phyloP scores from a whole-genome alignment of 108 stramenopile species.

The Schizochytrium sp. region DNA sequence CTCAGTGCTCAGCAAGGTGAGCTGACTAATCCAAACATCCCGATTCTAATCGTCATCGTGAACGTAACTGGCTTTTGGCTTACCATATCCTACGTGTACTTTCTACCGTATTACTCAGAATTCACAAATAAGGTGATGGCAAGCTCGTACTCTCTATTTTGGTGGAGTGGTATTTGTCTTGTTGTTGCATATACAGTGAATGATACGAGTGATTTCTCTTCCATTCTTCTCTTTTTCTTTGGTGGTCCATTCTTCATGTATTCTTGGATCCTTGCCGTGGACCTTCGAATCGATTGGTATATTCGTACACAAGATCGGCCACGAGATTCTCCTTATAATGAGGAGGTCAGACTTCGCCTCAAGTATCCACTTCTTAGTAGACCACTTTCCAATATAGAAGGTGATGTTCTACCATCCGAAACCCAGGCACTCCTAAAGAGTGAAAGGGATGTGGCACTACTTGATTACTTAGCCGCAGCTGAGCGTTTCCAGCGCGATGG shows the following conservation, averaged over 20 bases:
- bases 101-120: conserved; percentile 31
- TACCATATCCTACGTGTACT: conserved; percentile 32
- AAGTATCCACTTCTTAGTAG: conserved; percentile 8
- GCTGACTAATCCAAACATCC: neutral
- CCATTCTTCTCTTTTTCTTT: conserved; percentile 17
- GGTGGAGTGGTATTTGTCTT: conserved; percentile 43
- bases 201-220: conserved; percentile 8
- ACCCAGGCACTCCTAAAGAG: neutral
- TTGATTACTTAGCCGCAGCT: neutral
- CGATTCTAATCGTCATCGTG: neutral
- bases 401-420: neutral
- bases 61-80: conserved; percentile 45
- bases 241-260: conserved; percentile 36
- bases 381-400: neutral
- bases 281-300: conserved; percentile 36
- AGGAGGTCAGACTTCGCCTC: conserved; percentile 36
- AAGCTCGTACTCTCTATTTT: conserved; percentile 1
- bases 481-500: conserved; percentile 8
- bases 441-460: neutral
- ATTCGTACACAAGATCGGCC: neutral
- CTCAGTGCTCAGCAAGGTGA: neutral
- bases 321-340: neutral
- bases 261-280: neutral
- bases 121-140: conserved; percentile 49
- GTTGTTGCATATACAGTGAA: neutral